Evolutionary conservation across 1,139 yeast species (phyloP).

Genomic region (Geotrichum bryndzae): DNA sequence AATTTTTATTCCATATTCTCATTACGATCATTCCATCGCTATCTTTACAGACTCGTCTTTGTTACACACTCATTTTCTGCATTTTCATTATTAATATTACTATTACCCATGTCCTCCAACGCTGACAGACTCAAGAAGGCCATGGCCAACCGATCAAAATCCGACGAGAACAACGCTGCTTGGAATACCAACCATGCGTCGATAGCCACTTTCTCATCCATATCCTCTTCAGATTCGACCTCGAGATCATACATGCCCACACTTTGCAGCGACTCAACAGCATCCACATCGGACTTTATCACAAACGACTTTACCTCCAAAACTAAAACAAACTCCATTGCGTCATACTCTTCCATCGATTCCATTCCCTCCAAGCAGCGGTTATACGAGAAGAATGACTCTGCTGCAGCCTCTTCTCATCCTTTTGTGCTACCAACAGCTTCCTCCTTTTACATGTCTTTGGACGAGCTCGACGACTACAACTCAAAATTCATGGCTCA

Average conservation of each 20-base stretch:
- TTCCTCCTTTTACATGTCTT: not conserved
- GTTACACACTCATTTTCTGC: not conserved
- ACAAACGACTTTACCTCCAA: not conserved
- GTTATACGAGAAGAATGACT: not conserved
- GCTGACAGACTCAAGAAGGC: constrained; percentile 5
- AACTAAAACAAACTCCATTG: constrained; percentile 1
- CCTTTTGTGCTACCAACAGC: constrained; percentile 5
- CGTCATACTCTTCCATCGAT: constrained; percentile 5
- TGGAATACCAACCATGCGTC: constrained; percentile 1
- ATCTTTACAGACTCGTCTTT: not conserved
- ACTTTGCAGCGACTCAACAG: constrained; percentile 1
- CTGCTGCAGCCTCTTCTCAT: not conserved
- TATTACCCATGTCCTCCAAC: not conserved
- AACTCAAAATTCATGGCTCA: constrained; percentile 3
- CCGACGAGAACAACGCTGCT: not conserved
- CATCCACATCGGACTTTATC: not conserved
- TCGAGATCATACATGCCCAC: constrained; percentile 2
- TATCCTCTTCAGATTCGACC: not conserved
- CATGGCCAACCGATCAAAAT: constrained; percentile 1
- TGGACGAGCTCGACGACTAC: constrained; percentile 5
- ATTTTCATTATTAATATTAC: not conserved
- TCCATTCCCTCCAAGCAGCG: not conserved
- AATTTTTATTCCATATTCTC: not conserved
- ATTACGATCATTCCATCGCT: not conserved
- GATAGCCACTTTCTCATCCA: not conserved